Evolutionary conservation across 345 rosid species (phyloP).

Genomic region (Zanthoxylum bungeanum): DNA sequence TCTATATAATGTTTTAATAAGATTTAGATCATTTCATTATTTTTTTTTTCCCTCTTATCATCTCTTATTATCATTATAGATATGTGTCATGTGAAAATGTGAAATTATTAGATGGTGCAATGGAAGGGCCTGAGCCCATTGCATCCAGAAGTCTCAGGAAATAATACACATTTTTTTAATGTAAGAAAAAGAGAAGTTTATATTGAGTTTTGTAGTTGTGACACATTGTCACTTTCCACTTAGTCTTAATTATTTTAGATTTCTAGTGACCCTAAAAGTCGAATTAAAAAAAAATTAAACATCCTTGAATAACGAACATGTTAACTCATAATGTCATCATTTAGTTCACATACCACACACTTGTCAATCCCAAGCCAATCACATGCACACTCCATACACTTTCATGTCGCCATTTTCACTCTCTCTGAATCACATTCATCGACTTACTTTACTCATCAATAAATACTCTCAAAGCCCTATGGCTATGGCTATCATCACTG

Average conservation of each 20-base stretch:
- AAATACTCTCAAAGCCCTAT: no score
- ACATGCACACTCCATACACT: background rate
- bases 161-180: background rate
- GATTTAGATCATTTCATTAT: no score
- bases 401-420: background rate
- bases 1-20: no score
- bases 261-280: background rate
- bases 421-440: background rate
- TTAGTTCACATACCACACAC: background rate
- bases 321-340: slow-evolving; percentile 9
- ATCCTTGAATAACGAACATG: background rate
- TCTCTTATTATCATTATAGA: no score
- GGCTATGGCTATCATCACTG: no score
- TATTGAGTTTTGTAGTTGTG: background rate
- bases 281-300: background rate
- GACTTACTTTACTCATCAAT: background rate
- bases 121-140: no score
- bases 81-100: no score
- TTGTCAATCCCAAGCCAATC: background rate
- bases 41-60: no score
- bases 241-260: background rate
- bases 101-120: no score
- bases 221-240: background rate
- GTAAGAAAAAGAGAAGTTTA: background rate
- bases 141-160: no score